A percentile compares a stretch with the other conserved stretches of the same genome.
Conservation (phyloP, 768 basidiomycete genomes). For the Scleroderma bovista region DNA sequence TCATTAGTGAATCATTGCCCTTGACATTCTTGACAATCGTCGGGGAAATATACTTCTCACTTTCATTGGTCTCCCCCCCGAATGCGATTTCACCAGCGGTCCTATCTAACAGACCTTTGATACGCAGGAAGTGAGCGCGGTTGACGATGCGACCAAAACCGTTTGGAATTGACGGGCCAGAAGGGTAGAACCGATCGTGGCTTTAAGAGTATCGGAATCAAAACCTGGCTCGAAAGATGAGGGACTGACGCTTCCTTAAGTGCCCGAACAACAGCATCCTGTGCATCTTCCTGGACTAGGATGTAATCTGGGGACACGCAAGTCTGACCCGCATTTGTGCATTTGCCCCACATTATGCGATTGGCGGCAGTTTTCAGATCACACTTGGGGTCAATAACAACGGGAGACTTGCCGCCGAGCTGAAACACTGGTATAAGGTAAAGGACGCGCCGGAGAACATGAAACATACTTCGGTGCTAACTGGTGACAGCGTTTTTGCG, state of each 20-base stretch:
- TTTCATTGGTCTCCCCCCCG: constrained; percentile 58
- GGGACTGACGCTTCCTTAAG: constrained; percentile 38
- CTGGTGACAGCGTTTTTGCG: constrained; percentile 68
- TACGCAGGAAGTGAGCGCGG: constrained; percentile 47
- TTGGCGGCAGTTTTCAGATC: constrained; percentile 62
- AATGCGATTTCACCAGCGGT: constrained; percentile 61
- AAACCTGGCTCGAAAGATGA: not conserved
- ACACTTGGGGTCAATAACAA: constrained; percentile 62
- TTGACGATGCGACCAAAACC: constrained; percentile 51
- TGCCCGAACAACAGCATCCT: constrained; percentile 36
- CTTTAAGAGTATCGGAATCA: constrained; percentile 1
- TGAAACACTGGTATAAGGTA: constrained; percentile 13
- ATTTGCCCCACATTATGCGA: constrained; percentile 81
- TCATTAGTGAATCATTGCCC: constrained; percentile 66
- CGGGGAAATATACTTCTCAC: constrained; percentile 60
- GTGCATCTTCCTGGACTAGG: constrained; percentile 38
- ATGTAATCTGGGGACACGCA: constrained; percentile 62
- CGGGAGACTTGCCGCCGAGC: constrained; percentile 74
- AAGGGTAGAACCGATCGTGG: constrained; percentile 34
- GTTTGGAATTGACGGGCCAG: constrained; percentile 37
- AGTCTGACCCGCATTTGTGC: constrained; percentile 70
- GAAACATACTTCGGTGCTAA: constrained; percentile 46
- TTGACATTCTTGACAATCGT: constrained; percentile 64
- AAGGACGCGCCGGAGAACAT: not conserved
- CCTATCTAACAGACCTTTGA: constrained; percentile 56